Percentiles rank a stretch among this genome's conserved stretches.
phyloP scores from a whole-genome alignment of 2,329 filamentous ascomycete species.

The Paecilomyces sp. region DNA sequence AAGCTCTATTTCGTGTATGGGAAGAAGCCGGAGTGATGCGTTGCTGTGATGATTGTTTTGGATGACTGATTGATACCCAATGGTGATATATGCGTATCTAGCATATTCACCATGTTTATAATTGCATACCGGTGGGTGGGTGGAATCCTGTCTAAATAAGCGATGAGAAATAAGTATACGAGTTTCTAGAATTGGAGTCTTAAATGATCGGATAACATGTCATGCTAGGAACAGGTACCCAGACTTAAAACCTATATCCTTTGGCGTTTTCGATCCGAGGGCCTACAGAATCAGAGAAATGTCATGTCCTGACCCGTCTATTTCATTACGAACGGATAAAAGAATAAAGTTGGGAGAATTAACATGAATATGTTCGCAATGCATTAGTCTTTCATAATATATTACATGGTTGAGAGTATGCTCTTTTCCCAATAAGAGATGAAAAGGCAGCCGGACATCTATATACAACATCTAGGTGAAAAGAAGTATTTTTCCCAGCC shows the following conservation, averaged over 20 bases:
- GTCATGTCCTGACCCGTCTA: too few species aligned
- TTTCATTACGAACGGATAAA: too few species aligned
- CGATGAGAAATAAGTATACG: too few species aligned
- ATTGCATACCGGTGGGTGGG: too few species aligned
- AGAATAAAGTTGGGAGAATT: not conserved
- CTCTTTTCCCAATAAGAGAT: not conserved
- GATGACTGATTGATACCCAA: not conserved
- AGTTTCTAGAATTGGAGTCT: too few species aligned
- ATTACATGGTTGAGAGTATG: not conserved
- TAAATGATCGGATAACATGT: too few species aligned
- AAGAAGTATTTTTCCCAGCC: not conserved
- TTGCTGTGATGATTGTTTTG: not conserved
- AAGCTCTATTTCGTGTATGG: constrained; percentile 10
- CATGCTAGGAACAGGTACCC: too few species aligned
- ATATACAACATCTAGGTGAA: constrained; percentile 21
- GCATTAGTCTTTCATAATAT: constrained; percentile 3
- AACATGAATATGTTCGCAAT: not conserved
- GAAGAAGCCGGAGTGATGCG: constrained; percentile 2
- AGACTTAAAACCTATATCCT: too few species aligned
- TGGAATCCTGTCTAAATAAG: too few species aligned
- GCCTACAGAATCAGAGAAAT: too few species aligned
- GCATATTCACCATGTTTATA: too few species aligned
- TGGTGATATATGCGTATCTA: not conserved
- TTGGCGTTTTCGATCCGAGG: too few species aligned
- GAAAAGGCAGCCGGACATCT: constrained; percentile 15